Evolutionary conservation across 495 filamentous ascomycete species (phyloP).

Genomic region (Penicillium ucsense): DNA sequence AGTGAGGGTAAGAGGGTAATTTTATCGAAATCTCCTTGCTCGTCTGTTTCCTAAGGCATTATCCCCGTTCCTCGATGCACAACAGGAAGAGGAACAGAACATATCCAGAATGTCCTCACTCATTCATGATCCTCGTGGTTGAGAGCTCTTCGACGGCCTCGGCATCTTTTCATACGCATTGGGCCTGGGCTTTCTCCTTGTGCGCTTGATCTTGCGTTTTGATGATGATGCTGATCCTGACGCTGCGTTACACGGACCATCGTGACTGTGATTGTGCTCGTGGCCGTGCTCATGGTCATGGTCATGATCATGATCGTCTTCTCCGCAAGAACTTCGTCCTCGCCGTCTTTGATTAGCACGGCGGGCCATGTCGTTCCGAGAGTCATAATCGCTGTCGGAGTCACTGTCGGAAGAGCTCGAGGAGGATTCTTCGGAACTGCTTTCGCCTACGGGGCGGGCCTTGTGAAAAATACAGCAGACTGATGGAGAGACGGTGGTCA

Average conservation of each 20-base stretch:
- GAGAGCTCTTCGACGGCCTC: conserved; percentile 29
- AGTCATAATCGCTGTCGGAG: conserved; percentile 39
- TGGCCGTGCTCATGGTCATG: not conserved
- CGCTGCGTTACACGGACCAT: no score
- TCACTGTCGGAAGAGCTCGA: conserved; percentile 55
- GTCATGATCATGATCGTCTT: conserved; percentile 5
- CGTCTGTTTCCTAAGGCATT: no score
- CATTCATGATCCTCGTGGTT: conserved; percentile 3
- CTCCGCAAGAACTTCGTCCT: conserved; percentile 5
- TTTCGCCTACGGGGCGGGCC: conserved; percentile 72
- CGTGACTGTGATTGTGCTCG: not conserved
- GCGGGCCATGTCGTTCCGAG: conserved; percentile 12
- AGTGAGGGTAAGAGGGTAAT: no score
- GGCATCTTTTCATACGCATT: conserved; percentile 97
- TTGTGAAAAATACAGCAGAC: conserved; percentile 99
- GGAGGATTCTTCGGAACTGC: conserved; percentile 61
- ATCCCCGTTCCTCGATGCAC: no score
- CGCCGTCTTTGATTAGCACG: conserved; percentile 11
- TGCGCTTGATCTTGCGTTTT: conserved; percentile 21
- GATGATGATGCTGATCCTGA: no score
- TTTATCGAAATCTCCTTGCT: no score
- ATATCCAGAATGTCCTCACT: not conserved
- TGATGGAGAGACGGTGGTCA: conserved; percentile 21
- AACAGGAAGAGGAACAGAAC: not conserved
- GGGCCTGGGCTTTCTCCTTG: conserved; percentile 59